Evolutionary conservation across 2,329 filamentous ascomycete genomes (phyloP).

Genomic region (Colletotrichum melonis): DNA sequence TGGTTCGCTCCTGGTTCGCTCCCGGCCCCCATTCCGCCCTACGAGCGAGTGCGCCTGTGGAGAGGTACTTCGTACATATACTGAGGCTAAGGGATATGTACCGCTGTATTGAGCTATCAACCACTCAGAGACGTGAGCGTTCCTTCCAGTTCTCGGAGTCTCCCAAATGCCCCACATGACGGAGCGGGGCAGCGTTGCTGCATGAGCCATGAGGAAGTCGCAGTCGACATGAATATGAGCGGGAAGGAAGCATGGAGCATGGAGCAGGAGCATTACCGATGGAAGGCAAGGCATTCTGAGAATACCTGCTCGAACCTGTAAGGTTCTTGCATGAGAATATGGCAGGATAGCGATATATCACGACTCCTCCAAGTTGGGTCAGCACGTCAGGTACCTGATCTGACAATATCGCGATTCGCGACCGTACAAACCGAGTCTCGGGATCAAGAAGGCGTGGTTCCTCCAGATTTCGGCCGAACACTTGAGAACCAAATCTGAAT

Average conservation of each 20-base stretch:
- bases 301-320: background rate
- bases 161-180: background rate
- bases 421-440: background rate
- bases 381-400: background rate
- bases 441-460: background rate
- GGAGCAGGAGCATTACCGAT: background rate
- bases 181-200: background rate
- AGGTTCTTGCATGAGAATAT: no score
- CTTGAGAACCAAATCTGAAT: conserved; percentile 10
- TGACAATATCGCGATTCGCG: background rate
- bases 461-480: conserved; percentile 25
- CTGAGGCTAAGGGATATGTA: no score
- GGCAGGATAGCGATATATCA: no score
- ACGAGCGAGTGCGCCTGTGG: no score
- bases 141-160: background rate
- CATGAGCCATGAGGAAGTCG: conserved; percentile 5
- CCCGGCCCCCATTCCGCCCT: no score
- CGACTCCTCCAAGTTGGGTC: background rate
- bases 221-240: background rate
- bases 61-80: no score
- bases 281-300: background rate
- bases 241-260: background rate
- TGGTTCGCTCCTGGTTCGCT: background rate
- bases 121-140: conserved; percentile 12
- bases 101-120: background rate